Percentiles rank a stretch among this genome's conserved stretches.
Evolutionary conservation across 805 yeast species (phyloP).

Genomic region (Nakazawaea siamensis): DNA sequence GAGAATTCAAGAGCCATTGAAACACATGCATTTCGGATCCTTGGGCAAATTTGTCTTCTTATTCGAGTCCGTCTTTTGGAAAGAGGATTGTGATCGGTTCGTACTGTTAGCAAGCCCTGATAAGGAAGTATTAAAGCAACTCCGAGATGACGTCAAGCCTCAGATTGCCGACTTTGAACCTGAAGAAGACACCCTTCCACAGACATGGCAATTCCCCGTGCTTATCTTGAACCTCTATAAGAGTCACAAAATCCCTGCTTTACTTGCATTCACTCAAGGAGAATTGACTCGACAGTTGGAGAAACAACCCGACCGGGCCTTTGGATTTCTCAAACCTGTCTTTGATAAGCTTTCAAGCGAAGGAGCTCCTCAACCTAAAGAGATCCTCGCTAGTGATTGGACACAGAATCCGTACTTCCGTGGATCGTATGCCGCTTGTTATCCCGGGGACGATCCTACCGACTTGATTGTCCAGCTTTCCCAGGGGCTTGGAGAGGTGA

Average conservation of each 20-base stretch:
- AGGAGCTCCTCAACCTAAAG: conserved; percentile 30
- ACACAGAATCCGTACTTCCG: conserved; percentile 67
- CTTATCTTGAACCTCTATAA: conserved; percentile 52
- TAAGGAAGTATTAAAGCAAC: conserved; percentile 9
- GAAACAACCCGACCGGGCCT: conserved; percentile 40
- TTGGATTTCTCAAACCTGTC: conserved; percentile 52
- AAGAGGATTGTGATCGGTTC: conserved; percentile 36
- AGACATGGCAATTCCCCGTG: conserved; percentile 53
- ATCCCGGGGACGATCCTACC: conserved; percentile 62
- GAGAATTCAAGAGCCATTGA: conserved; percentile 32
- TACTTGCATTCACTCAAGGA: conserved; percentile 64
- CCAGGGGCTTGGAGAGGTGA: conserved; percentile 47
- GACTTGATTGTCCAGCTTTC: conserved; percentile 53
- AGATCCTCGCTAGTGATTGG: conserved; percentile 60
- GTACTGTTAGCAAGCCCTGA: conserved; percentile 33
- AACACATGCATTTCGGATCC: conserved; percentile 50
- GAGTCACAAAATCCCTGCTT: conserved; percentile 38
- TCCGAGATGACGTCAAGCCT: conserved; percentile 8
- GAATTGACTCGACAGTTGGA: conserved; percentile 61
- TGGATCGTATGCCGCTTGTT: conserved; percentile 77
- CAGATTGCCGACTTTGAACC: not conserved
- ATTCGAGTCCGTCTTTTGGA: conserved; percentile 59
- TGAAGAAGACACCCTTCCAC: conserved; percentile 18
- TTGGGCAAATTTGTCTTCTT: conserved; percentile 70
- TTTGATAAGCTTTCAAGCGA: conserved; percentile 20